Conservation (phyloP, 2,329 filamentous ascomycete species). For the Pseudocercospora crystallina region DNA sequence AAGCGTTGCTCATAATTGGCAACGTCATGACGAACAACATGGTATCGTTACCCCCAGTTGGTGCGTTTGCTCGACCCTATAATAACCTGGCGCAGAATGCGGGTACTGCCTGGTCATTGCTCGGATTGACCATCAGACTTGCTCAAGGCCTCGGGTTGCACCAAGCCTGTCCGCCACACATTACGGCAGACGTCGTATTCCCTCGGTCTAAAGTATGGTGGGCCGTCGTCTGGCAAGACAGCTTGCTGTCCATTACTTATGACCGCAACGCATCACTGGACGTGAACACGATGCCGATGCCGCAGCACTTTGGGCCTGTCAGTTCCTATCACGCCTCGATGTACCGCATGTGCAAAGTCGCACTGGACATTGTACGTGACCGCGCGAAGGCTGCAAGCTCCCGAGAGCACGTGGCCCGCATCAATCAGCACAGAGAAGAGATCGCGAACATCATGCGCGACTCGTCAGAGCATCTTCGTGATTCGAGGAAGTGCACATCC, state of each 20-base stretch:
- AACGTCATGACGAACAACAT: slow-evolving; percentile 48
- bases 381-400: slow-evolving; percentile 55
- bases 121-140: slow-evolving; percentile 61
- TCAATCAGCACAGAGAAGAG: slow-evolving; percentile 57
- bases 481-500: slow-evolving; percentile 49
- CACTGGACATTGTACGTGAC: slow-evolving; percentile 60
- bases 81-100: slow-evolving; percentile 47
- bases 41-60: slow-evolving; percentile 20
- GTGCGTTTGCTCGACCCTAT: slow-evolving; percentile 7
- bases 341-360: slow-evolving; percentile 57
- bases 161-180: slow-evolving; percentile 56
- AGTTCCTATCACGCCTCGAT: slow-evolving; percentile 59
- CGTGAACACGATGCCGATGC: slow-evolving; percentile 45
- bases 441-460: slow-evolving; percentile 60
- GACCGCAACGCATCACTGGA: slow-evolving; percentile 59
- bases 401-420: slow-evolving; percentile 52
- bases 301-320: slow-evolving; percentile 42
- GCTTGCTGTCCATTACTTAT: slow-evolving; percentile 62
- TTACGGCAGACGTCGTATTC: slow-evolving; percentile 48
- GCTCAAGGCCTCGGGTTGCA: slow-evolving; percentile 62
- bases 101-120: slow-evolving; percentile 62
- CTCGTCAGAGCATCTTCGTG: slow-evolving; percentile 57
- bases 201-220: slow-evolving; percentile 47
- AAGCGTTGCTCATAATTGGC: slow-evolving; percentile 61
- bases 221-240: slow-evolving; percentile 66